A percentile compares a stretch with the other conserved stretches of the same genome.
These are phyloP conservation scores for Microbotryum silenes-acaulis DNA, from an alignment of 1,284 basidiomycete genomes.

Conservation along the genomic window DNA sequence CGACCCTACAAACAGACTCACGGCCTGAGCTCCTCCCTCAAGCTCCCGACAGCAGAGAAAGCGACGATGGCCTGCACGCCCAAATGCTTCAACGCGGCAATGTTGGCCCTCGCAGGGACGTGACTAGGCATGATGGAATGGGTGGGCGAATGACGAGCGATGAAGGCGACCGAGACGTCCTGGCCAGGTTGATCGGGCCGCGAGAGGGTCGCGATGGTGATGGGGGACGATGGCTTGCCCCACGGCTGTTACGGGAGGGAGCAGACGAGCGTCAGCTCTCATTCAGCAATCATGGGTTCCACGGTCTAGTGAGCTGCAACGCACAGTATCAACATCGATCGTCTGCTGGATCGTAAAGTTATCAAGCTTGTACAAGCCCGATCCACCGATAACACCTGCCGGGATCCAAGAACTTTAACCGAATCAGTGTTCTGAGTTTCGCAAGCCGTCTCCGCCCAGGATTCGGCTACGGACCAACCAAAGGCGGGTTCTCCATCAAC, in stretches of 20 bases:
- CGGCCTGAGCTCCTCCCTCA: constrained; percentile 74
- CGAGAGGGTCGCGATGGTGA: constrained; percentile 74
- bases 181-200: constrained; percentile 47
- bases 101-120: constrained; percentile 83
- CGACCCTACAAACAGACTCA: background rate
- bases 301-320: constrained; percentile 1
- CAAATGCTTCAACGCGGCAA: constrained; percentile 86
- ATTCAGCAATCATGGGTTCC: background rate
- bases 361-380: constrained; percentile 69
- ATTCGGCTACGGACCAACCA: constrained; percentile 13
- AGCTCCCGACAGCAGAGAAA: constrained; percentile 92
- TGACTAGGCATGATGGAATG: constrained; percentile 67
- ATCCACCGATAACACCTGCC: constrained; percentile 36
- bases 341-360: constrained; percentile 74
- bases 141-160: constrained; percentile 76
- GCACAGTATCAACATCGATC: constrained; percentile 45
- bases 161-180: constrained; percentile 66
- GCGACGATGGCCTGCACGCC: constrained; percentile 84
- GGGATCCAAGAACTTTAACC: background rate
- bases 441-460: background rate
- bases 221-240: constrained; percentile 85
- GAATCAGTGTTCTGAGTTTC: background rate
- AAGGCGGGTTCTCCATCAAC: constrained; percentile 24
- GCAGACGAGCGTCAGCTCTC: background rate
- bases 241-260: constrained; percentile 62